Evolutionary conservation across 176 grass and related monocot species (phyloP).

Genomic region (Calamus simplicifolius): DNA sequence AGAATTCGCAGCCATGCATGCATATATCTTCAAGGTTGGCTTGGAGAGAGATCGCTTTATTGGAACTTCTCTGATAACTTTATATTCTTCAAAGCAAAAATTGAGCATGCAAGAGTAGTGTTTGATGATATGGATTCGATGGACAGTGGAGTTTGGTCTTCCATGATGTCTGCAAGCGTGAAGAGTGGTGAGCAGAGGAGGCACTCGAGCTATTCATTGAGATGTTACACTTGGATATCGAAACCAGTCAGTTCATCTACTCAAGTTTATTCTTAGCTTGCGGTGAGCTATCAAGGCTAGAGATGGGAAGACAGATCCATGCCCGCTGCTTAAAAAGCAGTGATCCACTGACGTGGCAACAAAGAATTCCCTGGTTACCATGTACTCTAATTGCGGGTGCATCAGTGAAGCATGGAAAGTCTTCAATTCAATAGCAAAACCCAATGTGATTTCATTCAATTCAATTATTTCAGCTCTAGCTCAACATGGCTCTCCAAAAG

Average conservation of each 20-base stretch:
- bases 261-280: constrained; percentile 20
- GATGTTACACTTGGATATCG: constrained; percentile 30
- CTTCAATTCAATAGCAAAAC: constrained; percentile 19
- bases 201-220: constrained; percentile 19
- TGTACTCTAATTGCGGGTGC: constrained; percentile 37
- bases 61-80: constrained; percentile 16
- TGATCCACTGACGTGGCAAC: constrained; percentile 16
- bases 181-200: constrained; percentile 18
- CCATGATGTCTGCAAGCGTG: constrained; percentile 22
- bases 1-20: constrained; percentile 18
- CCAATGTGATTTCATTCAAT: constrained; percentile 27
- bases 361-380: constrained; percentile 31
- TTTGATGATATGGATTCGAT: constrained; percentile 15
- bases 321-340: constrained; percentile 27
- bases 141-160: constrained; percentile 25
- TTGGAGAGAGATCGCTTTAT: constrained; percentile 34
- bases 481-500: constrained; percentile 19
- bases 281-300: constrained; percentile 15
- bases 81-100: constrained; percentile 14
- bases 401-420: constrained; percentile 29
- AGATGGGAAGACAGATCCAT: constrained; percentile 29
- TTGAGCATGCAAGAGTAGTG: constrained; percentile 9
- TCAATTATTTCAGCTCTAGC: constrained; percentile 39
- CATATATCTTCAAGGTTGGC: constrained; percentile 25
- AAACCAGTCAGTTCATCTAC: constrained; percentile 25